These are phyloP conservation scores for Psophocarpus tetragonolobus DNA, from an alignment of 306 rosid species.

Conservation along the genomic window DNA sequence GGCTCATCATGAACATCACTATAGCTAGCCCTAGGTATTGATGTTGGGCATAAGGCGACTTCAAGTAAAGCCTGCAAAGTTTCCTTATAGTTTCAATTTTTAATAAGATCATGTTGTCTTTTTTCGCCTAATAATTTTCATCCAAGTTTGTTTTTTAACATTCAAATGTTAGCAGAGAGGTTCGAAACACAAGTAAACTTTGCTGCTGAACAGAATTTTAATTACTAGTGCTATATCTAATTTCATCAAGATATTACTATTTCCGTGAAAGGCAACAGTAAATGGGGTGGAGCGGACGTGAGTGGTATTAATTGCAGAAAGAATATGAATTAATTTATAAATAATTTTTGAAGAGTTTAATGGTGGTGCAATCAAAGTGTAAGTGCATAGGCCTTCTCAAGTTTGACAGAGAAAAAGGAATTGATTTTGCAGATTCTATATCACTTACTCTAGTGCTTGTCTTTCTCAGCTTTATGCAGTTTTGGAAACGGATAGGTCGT, in stretches of 20 bases:
- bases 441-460: too few relatives aligned
- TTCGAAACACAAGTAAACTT: too few relatives aligned
- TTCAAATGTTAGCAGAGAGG: too few relatives aligned
- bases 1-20: neutral
- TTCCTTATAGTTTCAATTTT: neutral
- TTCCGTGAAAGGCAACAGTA: neutral
- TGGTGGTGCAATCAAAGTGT: too few relatives aligned
- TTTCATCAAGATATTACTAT: neutral
- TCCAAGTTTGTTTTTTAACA: too few relatives aligned
- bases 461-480: too few relatives aligned
- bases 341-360: neutral
- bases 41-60: slow-evolving; percentile 1
- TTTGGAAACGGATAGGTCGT: too few relatives aligned
- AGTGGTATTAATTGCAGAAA: neutral
- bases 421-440: too few relatives aligned
- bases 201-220: neutral
- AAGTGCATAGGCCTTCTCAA: too few relatives aligned
- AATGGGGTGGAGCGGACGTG: neutral
- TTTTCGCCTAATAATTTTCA: neutral
- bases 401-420: too few relatives aligned
- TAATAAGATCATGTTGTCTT: neutral
- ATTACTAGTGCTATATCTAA: neutral
- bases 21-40: slow-evolving; percentile 6
- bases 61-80: slow-evolving; percentile 14
- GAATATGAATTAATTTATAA: neutral